Conservation (phyloP, 352 stramenopile species). For the Plasmopara muralis region DNA sequence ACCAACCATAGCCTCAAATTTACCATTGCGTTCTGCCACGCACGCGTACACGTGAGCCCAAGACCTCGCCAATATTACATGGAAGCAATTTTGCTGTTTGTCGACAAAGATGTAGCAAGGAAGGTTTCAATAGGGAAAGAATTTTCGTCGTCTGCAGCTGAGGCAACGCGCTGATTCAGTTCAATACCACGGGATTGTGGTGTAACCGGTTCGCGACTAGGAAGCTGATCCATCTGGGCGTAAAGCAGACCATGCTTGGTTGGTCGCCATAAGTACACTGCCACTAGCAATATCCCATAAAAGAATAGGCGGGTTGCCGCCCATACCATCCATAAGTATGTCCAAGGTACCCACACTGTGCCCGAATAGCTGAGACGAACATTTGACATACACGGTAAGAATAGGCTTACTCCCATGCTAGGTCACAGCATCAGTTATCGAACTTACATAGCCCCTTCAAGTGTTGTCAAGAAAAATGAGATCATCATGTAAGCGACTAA, state of each 20-base stretch:
- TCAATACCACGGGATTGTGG: slow-evolving; percentile 44
- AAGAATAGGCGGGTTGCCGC: slow-evolving; percentile 64
- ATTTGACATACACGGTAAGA: neutral
- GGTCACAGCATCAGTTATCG: neutral
- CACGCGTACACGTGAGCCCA: too few relatives aligned
- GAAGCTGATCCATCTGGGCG: slow-evolving; percentile 75
- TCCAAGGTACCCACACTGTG: slow-evolving; percentile 52
- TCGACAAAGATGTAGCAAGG: neutral
- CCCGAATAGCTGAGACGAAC: slow-evolving; percentile 53
- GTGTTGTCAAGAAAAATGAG: slow-evolving; percentile 69
- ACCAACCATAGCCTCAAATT: too few relatives aligned
- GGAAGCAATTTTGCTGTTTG: slow-evolving; percentile 4
- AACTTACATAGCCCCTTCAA: slow-evolving; percentile 75
- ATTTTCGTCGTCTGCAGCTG: slow-evolving; percentile 40
- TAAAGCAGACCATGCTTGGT: slow-evolving; percentile 59
- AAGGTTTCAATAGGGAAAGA: slow-evolving; percentile 8
- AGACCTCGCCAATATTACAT: slow-evolving; percentile 12
- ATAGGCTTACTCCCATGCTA: neutral
- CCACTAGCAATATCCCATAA: slow-evolving; percentile 56
- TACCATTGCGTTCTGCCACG: too few relatives aligned
- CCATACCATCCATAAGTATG: slow-evolving; percentile 76
- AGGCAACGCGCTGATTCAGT: slow-evolving; percentile 50
- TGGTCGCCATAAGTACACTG: slow-evolving; percentile 71
- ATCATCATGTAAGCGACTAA: slow-evolving; percentile 54
- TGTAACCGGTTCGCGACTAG: slow-evolving; percentile 51